phyloP scores from a whole-genome alignment of 345 rosid species.

The Salix udensis region DNA sequence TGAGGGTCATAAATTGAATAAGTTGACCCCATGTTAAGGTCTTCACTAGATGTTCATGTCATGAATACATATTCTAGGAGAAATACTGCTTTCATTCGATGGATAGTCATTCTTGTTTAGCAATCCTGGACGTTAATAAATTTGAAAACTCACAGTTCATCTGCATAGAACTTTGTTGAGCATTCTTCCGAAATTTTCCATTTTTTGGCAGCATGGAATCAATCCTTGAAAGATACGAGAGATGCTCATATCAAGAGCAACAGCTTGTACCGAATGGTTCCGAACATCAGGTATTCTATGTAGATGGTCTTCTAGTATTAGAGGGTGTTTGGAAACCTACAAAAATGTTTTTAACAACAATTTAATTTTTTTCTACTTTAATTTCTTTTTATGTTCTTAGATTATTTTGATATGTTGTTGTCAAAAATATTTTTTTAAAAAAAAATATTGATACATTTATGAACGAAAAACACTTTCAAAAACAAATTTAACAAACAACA shows the following conservation, averaged over 20 bases:
- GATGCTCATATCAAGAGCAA: conserved; percentile 36
- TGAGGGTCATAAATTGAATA: neutral
- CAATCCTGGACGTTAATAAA: neutral
- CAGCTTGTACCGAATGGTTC: conserved; percentile 28
- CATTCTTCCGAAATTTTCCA: neutral
- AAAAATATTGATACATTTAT: too few species aligned
- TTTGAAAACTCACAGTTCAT: neutral
- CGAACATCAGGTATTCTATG: conserved; percentile 34
- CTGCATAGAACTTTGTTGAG: neutral
- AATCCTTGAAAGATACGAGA: conserved; percentile 69
- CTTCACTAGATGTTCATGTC: neutral
- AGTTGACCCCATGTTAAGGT: neutral
- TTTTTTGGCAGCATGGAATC: conserved; percentile 57
- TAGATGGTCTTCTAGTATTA: neutral
- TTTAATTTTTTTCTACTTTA: too few species aligned
- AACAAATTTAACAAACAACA: too few species aligned
- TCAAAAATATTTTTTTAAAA: too few species aligned
- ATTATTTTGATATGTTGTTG: rapidly evolving
- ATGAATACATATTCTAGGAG: neutral
- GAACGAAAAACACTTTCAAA: too few species aligned
- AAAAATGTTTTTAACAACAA: too few species aligned
- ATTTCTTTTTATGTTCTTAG: too few species aligned
- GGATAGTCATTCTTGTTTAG: neutral
- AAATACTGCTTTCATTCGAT: neutral
- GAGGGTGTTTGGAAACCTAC: too few species aligned